Base-by-base conservation (phyloP, 2,329 filamentous ascomycete genomes). In the Metarhizium anisopliae region DNA sequence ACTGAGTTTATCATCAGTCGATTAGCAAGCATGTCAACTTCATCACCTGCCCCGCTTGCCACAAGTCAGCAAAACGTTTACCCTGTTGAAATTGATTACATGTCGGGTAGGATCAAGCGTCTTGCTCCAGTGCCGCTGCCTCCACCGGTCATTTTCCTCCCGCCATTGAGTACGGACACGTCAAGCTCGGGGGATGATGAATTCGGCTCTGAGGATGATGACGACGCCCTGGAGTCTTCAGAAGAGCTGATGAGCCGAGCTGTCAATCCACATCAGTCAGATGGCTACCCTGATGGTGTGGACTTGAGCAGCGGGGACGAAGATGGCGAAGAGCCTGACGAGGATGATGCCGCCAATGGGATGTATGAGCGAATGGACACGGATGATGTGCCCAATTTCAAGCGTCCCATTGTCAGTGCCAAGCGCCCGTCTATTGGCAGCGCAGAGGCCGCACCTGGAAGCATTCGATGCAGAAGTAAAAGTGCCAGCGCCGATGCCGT, bases 101-200 rank as follows among this genome's bases (percentile, higher is more conserved):
- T 77, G 0, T 69, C 70, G 0, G 70, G 69, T 2, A 69, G 67
- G 6, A 67, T 79, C 52, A 74, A 70, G 55, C 71, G 68, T 13
- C 65, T 81, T 7, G 67, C 72, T 0, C 79, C 80, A 0, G 71
- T 76, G 0, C 67, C 77, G 1, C 70, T 83, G 0, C 80, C 80
- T 0, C 79, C 79, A 0, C 77, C 80, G 0, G 72, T 74, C 2
- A 76, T 77, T 57, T 82, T 79, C 63, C 76, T 77, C 60, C 75
- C 74, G 0, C 73, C 73, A 0, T 74, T 77, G 47, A 78, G 75
- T 58, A 64, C 71, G 10, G 74, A 74, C 49, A 65, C 68, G 6
- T 72, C 68, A 2, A 68, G 68, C 4, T 63, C 61, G 1, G 66
- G 68, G 3, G 71, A 70, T 0, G 64, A 70, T 7, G 62, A 62